Conservation (phyloP, 2,329 filamentous ascomycete species). For the Fusarium sp. region DNA sequence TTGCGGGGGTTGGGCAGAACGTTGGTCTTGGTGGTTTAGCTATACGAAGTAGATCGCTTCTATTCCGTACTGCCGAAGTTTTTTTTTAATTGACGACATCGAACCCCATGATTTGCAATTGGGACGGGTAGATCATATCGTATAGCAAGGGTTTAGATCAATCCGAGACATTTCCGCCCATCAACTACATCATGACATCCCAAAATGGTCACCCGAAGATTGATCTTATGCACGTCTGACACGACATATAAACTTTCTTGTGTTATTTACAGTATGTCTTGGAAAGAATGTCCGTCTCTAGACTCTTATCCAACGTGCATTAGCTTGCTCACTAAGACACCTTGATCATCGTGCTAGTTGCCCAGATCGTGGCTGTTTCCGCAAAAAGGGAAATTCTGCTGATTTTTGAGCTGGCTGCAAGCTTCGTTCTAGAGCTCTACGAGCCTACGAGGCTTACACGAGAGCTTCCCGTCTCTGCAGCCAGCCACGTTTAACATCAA, state of each 20-base stretch:
- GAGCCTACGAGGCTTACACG: slow-evolving; percentile 1
- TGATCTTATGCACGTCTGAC: slow-evolving; percentile 27
- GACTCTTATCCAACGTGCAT: slow-evolving; percentile 8
- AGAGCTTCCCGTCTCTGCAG: not conserved
- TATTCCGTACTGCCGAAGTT: not conserved
- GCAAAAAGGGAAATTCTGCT: slow-evolving; percentile 16
- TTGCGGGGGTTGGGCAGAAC: slow-evolving; percentile 6
- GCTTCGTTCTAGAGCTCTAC: not conserved
- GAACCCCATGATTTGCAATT: not conserved
- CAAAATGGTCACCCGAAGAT: not conserved
- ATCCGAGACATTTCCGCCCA: not conserved
- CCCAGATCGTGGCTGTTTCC: slow-evolving; percentile 1
- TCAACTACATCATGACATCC: slow-evolving; percentile 18
- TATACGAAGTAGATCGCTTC: not conserved
- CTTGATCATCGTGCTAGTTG: not conserved
- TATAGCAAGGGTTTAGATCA: not conserved
- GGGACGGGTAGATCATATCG: not conserved
- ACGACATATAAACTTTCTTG: slow-evolving; percentile 7
- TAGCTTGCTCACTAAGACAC: not conserved
- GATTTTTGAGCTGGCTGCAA: not conserved
- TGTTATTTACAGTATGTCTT: slow-evolving; percentile 3
- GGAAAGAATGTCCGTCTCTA: not conserved
- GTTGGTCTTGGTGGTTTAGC: not conserved
- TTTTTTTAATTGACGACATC: not conserved
- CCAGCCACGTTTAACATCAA: not conserved